phyloP scores from a whole-genome alignment of 208 protist genomes.

The Acanthamoeba divionensis region DNA sequence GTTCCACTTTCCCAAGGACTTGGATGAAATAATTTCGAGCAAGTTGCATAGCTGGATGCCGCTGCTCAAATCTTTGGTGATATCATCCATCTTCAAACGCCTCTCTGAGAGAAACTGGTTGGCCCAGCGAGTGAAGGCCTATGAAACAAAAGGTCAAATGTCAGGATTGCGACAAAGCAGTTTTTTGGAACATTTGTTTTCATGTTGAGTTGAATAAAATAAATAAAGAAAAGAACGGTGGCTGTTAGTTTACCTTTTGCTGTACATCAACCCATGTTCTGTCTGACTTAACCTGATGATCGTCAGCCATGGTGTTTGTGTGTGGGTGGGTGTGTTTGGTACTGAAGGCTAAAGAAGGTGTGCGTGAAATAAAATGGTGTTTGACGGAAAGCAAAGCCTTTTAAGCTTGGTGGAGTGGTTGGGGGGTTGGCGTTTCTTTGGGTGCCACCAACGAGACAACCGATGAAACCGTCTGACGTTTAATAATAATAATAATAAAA shows the following conservation, averaged over 20 bases:
- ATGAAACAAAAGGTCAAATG: neutral
- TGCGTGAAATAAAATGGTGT: neutral
- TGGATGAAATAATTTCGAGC: slow-evolving; percentile 57
- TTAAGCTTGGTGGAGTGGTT: no score
- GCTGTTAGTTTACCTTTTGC: slow-evolving; percentile 1
- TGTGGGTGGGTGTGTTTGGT: neutral
- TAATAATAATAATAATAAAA: no score
- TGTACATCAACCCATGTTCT: slow-evolving; percentile 58
- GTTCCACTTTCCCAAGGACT: slow-evolving; percentile 54
- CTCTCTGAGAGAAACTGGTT: slow-evolving; percentile 52
- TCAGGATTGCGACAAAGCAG: neutral
- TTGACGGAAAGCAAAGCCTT: no score
- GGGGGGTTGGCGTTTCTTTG: no score
- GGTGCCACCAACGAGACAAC: no score
- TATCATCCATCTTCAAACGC: slow-evolving; percentile 41
- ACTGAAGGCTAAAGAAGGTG: neutral
- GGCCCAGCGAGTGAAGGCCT: slow-evolving; percentile 55
- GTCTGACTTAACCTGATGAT: neutral
- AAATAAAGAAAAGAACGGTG: neutral
- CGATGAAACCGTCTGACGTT: no score
- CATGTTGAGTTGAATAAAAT: neutral
- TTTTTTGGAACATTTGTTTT: no score
- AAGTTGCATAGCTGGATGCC: slow-evolving; percentile 45
- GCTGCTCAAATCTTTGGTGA: slow-evolving; percentile 3
- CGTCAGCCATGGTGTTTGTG: neutral